phyloP scores from a whole-genome alignment of 305 asterid genomes.

The Fraxinus platypoda region DNA sequence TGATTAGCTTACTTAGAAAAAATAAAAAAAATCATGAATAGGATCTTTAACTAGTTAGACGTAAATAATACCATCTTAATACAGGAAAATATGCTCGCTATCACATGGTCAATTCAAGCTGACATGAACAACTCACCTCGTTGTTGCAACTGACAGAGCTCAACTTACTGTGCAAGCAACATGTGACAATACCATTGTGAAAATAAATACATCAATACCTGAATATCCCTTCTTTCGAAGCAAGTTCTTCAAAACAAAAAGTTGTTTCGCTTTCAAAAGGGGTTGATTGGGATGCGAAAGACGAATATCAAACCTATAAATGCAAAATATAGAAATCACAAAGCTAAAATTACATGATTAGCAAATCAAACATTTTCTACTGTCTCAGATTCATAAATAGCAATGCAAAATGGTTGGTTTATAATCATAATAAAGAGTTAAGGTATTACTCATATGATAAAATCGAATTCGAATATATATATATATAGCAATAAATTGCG shows the following conservation, averaged over 20 bases:
- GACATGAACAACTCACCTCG: neutral
- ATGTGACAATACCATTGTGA: conserved; percentile 9
- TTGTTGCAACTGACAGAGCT: conserved; percentile 8
- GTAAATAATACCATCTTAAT: neutral
- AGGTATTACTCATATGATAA: conserved; percentile 10
- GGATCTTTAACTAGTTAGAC: neutral
- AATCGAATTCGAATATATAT: neutral
- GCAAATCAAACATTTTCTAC: conserved; percentile 9
- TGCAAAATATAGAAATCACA: conserved; percentile 31
- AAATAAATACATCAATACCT: conserved; percentile 47
- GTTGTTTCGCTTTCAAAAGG: conserved; percentile 85
- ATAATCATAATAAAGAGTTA: conserved; percentile 15
- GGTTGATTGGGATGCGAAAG: conserved; percentile 82
- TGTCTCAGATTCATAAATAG: neutral
- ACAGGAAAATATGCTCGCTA: neutral
- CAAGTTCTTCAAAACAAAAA: conserved; percentile 81
- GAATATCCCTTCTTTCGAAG: conserved; percentile 74
- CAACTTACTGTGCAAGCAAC: conserved; percentile 17
- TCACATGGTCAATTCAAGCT: neutral
- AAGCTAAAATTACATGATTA: conserved; percentile 19
- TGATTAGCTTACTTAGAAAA: neutral
- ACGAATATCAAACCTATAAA: conserved; percentile 50
- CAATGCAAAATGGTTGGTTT: conserved; percentile 20
- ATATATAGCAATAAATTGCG: neutral
- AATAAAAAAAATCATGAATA: neutral